phyloP scores from a whole-genome alignment of 2,329 filamentous ascomycete genomes.

The Ophiostoma perfectum region DNA sequence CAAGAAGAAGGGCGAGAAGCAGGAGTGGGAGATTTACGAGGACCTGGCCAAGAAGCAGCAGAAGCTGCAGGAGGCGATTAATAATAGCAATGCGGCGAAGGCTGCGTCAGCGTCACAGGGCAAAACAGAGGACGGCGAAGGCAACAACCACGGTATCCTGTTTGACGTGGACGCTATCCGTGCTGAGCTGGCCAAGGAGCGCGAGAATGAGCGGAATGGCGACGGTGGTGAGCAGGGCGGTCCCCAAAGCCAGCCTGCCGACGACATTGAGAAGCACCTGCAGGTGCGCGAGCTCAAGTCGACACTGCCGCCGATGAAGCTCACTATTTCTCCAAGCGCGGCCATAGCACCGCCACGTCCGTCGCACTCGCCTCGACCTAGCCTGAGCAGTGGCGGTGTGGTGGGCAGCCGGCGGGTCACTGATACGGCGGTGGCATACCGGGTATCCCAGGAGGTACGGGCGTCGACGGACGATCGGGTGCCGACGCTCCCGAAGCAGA shows the following conservation, averaged over 20 bases:
- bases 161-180: constrained; percentile 96
- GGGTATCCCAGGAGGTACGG: constrained; percentile 17
- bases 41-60: constrained; percentile 39
- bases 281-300: constrained; percentile 77
- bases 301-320: constrained; percentile 84
- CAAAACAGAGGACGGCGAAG: constrained; percentile 45
- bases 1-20: constrained; percentile 74
- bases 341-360: constrained; percentile 29
- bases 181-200: constrained; percentile 71
- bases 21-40: constrained; percentile 92
- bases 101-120: constrained; percentile 26
- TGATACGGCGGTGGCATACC: constrained; percentile 21
- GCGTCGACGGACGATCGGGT: constrained; percentile 2
- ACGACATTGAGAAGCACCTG: constrained; percentile 40
- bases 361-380: constrained; percentile 32
- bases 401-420: constrained; percentile 12
- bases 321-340: constrained; percentile 46
- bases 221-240: neutral
- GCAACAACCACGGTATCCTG: constrained; percentile 60
- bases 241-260: constrained; percentile 25
- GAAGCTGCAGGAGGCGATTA: constrained; percentile 11
- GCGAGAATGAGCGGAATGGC: constrained; percentile 32
- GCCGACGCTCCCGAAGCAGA: neutral
- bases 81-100: neutral
- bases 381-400: constrained; percentile 1